These are phyloP conservation scores for Debaryomycetaceae sp. DNA, from an alignment of 1,139 yeast genomes.

Conservation along the genomic window DNA sequence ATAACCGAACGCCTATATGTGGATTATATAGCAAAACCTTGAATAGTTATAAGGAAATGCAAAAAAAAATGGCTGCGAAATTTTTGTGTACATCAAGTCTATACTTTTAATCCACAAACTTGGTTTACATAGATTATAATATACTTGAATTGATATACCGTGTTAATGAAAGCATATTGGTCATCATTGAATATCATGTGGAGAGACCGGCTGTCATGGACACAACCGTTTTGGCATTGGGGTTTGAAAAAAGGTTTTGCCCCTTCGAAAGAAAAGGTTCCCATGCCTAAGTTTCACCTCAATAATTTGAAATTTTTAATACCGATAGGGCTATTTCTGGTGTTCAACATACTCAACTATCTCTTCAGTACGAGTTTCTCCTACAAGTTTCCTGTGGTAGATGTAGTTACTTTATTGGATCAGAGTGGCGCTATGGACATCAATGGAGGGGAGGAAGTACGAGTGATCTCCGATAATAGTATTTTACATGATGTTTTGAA, in stretches of 20 bases:
- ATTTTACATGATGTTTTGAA: slow-evolving; percentile 11
- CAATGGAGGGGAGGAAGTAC: neutral
- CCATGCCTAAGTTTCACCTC: neutral
- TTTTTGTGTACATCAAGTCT: neutral
- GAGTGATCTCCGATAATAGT: slow-evolving; percentile 1
- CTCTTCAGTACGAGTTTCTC: slow-evolving; percentile 4
- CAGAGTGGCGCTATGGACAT: neutral
- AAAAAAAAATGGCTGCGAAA: neutral
- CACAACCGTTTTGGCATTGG: neutral
- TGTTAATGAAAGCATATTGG: neutral
- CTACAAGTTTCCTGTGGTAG: slow-evolving; percentile 14
- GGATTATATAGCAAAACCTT: no score
- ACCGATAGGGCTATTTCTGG: slow-evolving; percentile 1
- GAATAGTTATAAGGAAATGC: no score
- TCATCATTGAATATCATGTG: neutral
- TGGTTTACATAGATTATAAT: no score
- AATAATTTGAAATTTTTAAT: neutral
- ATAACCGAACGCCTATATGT: no score
- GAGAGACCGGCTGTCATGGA: neutral
- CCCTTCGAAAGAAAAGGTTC: neutral
- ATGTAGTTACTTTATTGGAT: slow-evolving; percentile 13
- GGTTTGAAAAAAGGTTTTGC: neutral
- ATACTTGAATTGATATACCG: no score
- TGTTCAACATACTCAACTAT: slow-evolving; percentile 7
- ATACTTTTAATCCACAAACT: no score